Evolutionary conservation across 179 eudicot genomes (phyloP).

Genomic region (Heliamphora pulchella): DNA sequence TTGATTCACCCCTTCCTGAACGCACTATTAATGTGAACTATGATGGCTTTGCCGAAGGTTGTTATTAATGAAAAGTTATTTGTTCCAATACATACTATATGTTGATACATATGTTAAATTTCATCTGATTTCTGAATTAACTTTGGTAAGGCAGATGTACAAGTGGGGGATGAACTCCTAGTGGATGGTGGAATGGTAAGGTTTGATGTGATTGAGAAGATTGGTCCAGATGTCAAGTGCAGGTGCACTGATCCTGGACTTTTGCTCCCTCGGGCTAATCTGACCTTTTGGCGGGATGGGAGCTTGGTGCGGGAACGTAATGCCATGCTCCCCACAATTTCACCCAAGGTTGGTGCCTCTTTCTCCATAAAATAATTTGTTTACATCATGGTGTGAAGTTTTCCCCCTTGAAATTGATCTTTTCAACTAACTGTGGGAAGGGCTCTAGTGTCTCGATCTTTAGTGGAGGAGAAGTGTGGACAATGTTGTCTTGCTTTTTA

Average conservation of each 20-base stretch:
- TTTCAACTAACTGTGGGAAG: not conserved
- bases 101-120: not conserved
- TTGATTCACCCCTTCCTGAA: slow-evolving; percentile 54
- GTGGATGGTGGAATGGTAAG: slow-evolving; percentile 99
- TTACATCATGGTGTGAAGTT: not conserved
- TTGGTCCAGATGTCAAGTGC: slow-evolving; percentile 97
- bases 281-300: slow-evolving; percentile 89
- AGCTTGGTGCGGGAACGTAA: slow-evolving; percentile 85
- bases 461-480: not conserved
- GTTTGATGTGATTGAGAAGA: slow-evolving; percentile 83
- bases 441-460: not conserved
- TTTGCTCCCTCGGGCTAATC: slow-evolving; percentile 81
- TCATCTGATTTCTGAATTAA: slow-evolving; percentile 11
- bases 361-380: not conserved
- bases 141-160: slow-evolving; percentile 49
- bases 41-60: slow-evolving; percentile 97
- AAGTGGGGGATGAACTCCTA: slow-evolving; percentile 81
- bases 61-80: not conserved
- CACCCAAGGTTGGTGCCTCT: slow-evolving; percentile 60
- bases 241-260: slow-evolving; percentile 86
- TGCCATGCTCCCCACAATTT: slow-evolving; percentile 91
- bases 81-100: not conserved
- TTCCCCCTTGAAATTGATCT: not conserved
- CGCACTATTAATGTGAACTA: slow-evolving; percentile 77
- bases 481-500: not conserved